Conservation (phyloP, 192 early-diverging fungal species). For the Podila epicladia region DNA sequence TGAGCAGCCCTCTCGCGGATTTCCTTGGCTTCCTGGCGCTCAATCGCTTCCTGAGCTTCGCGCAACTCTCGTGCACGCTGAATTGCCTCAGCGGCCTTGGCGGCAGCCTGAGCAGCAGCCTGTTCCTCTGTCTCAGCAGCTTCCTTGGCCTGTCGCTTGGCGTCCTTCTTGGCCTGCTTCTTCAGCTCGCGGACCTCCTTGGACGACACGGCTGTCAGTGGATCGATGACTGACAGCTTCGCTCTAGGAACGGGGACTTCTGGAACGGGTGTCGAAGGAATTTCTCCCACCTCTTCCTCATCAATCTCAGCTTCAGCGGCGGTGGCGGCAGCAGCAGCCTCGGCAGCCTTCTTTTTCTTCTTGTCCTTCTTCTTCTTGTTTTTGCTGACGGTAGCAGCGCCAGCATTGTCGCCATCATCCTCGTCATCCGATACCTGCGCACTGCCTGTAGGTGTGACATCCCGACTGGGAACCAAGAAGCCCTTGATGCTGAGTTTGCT, state of each 20-base stretch:
- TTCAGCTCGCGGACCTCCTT: slow-evolving; percentile 37
- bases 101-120: slow-evolving; percentile 16
- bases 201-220: slow-evolving; percentile 11
- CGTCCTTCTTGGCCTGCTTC: slow-evolving; percentile 47
- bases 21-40: slow-evolving; percentile 40
- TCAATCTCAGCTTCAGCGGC: background rate
- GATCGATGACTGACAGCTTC: background rate
- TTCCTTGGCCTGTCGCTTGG: slow-evolving; percentile 48
- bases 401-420: slow-evolving; percentile 4
- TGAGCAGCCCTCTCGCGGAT: slow-evolving; percentile 12
- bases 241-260: background rate
- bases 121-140: slow-evolving; percentile 32
- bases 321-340: slow-evolving; percentile 19
- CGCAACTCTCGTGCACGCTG: slow-evolving; percentile 15
- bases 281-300: background rate
- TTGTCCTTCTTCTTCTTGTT: slow-evolving; percentile 59
- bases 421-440: slow-evolving; percentile 42
- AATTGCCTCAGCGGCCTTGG: slow-evolving; percentile 27
- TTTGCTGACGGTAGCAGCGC: slow-evolving; percentile 22
- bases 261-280: background rate
- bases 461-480: slow-evolving; percentile 37
- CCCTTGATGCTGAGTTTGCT: slow-evolving; percentile 34
- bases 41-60: slow-evolving; percentile 33
- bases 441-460: slow-evolving; percentile 40
- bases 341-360: slow-evolving; percentile 42